These are phyloP conservation scores for Martiniozyma abietophila DNA, from an alignment of 805 yeast species.

Conservation along the genomic window DNA sequence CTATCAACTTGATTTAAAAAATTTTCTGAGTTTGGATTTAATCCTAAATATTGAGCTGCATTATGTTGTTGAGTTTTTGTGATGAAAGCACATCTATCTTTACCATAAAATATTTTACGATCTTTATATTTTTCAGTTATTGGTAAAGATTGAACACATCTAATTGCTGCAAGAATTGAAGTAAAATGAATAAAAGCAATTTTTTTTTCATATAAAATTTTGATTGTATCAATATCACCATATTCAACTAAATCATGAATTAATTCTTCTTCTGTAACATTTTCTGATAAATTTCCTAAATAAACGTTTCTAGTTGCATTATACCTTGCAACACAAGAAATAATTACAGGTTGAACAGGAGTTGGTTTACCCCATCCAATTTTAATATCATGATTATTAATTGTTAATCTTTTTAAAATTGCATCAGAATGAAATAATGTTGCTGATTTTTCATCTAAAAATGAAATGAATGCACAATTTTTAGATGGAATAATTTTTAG, in stretches of 20 bases:
- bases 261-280: constrained; percentile 57
- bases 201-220: constrained; percentile 69
- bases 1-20: constrained; percentile 50
- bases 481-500: constrained; percentile 72
- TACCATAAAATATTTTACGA: constrained; percentile 81
- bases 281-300: constrained; percentile 62
- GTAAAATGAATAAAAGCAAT: constrained; percentile 88
- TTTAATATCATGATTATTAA: constrained; percentile 72
- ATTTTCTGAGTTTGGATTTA: constrained; percentile 84
- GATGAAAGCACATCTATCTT: constrained; percentile 90
- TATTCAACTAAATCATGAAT: constrained; percentile 55
- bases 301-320: constrained; percentile 93
- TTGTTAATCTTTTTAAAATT: constrained; percentile 68
- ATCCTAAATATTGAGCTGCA: constrained; percentile 89
- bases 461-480: constrained; percentile 84
- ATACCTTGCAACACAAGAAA: constrained; percentile 68
- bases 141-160: constrained; percentile 71
- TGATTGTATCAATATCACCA: constrained; percentile 82
- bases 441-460: constrained; percentile 83
- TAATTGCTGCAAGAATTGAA: constrained; percentile 76
- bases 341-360: constrained; percentile 64
- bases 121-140: constrained; percentile 59
- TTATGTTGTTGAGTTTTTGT: constrained; percentile 94
- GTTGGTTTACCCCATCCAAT: constrained; percentile 91
- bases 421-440: constrained; percentile 91